These are phyloP conservation scores for Hypoxylon lenormandii DNA, from an alignment of 495 filamentous ascomycete genomes.

Conservation along the genomic window DNA sequence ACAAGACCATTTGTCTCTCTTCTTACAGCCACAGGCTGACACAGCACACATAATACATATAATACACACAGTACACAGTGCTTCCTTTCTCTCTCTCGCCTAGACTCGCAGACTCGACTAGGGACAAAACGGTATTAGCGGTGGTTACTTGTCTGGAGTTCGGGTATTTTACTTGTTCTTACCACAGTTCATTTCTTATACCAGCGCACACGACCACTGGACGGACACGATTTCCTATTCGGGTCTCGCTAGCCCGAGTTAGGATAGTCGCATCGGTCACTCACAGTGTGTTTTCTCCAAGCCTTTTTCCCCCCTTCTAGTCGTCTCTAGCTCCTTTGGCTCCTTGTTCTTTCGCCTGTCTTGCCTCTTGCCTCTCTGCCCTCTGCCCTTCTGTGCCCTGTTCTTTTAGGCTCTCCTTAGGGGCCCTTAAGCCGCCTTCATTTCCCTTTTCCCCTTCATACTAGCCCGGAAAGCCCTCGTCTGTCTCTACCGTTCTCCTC, in stretches of 20 bases:
- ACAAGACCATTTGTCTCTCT: slow-evolving; percentile 23
- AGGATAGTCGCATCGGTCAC: slow-evolving; percentile 43
- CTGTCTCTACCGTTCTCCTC: background rate
- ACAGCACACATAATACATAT: too few species aligned
- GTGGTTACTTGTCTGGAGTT: slow-evolving; percentile 24
- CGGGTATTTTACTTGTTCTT: slow-evolving; percentile 47
- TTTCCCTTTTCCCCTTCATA: slow-evolving; percentile 34
- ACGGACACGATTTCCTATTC: slow-evolving; percentile 40
- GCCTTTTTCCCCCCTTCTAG: slow-evolving; percentile 13
- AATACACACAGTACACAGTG: too few species aligned
- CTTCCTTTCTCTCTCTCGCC: slow-evolving; percentile 12
- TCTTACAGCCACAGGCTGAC: slow-evolving; percentile 12
- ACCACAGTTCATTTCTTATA: slow-evolving; percentile 46
- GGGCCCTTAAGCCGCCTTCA: slow-evolving; percentile 42
- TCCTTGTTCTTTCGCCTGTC: too few species aligned
- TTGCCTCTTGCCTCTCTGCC: too few species aligned
- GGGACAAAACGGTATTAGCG: slow-evolving; percentile 34
- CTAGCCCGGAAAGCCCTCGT: slow-evolving; percentile 33
- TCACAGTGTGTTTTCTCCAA: slow-evolving; percentile 40
- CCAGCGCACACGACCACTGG: slow-evolving; percentile 42
- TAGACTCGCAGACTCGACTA: slow-evolving; percentile 16
- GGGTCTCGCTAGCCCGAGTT: slow-evolving; percentile 42
- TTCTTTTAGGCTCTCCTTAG: slow-evolving; percentile 23
- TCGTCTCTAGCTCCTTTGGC: too few species aligned
- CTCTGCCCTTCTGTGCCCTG: slow-evolving; percentile 35